Percentiles rank a stretch among this genome's conserved stretches.
These are phyloP conservation scores for Naegleria lovaniensis DNA, from an alignment of 208 protist genomes.

Conservation along the genomic window DNA sequence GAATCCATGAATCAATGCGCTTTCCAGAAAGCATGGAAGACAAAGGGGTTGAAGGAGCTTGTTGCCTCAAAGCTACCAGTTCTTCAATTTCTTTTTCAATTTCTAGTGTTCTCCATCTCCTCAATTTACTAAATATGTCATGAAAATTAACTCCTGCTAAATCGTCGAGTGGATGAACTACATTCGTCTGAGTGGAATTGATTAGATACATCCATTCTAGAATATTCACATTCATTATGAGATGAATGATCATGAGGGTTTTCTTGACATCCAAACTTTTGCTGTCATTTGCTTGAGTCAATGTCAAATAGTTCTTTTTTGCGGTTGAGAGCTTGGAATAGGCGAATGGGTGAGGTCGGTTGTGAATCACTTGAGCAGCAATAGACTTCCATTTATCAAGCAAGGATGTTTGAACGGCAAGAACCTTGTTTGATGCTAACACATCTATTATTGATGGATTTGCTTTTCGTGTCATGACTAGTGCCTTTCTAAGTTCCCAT, in stretches of 20 bases:
- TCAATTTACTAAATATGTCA: not conserved
- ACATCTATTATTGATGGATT: not conserved
- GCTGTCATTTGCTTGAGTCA: not conserved
- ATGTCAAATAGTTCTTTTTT: not conserved
- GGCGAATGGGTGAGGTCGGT: not conserved
- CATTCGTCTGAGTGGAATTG: not conserved
- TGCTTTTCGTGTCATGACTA: not conserved
- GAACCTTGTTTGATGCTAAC: not conserved
- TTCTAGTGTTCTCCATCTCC: not conserved
- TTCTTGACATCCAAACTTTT: not conserved
- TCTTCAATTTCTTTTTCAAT: not conserved
- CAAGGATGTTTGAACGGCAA: not conserved
- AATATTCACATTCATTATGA: not conserved
- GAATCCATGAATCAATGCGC: not conserved
- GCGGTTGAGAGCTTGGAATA: not conserved
- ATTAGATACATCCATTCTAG: not conserved
- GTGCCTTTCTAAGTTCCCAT: not conserved
- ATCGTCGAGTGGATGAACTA: not conserved
- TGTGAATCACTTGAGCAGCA: not conserved
- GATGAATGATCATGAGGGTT: not conserved
- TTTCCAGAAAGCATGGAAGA: not conserved
- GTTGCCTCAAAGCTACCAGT: not conserved
- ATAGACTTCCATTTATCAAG: not conserved
- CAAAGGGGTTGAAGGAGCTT: not conserved
- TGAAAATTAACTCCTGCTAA: not conserved